These are phyloP conservation scores for Oropetium thomaeum DNA, from an alignment of 176 grass and related monocot genomes.

Conservation along the genomic window DNA sequence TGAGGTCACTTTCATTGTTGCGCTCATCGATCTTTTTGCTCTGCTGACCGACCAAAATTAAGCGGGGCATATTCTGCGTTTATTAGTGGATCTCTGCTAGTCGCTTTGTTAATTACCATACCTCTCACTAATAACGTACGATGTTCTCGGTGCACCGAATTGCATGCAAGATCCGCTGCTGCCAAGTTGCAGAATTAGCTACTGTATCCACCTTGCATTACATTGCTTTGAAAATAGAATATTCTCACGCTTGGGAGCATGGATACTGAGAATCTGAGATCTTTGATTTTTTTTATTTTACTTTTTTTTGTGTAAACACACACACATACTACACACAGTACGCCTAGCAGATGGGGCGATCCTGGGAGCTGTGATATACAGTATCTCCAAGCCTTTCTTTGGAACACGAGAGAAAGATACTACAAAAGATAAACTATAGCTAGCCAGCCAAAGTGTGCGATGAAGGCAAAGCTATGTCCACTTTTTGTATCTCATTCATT, in stretches of 20 bases:
- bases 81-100: slow-evolving; percentile 29
- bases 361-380: neutral
- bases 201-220: neutral
- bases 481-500: slow-evolving; percentile 18
- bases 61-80: slow-evolving; percentile 28
- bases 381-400: slow-evolving; percentile 9
- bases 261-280: slow-evolving; percentile 5
- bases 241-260: neutral
- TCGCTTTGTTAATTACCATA: too few relatives aligned
- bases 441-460: slow-evolving; percentile 28
- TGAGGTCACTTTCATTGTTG: slow-evolving; percentile 30
- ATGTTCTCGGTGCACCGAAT: slow-evolving; percentile 4
- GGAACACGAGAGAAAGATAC: slow-evolving; percentile 22
- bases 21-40: slow-evolving; percentile 37
- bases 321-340: neutral
- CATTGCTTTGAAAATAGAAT: neutral
- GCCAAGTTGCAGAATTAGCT: slow-evolving; percentile 13
- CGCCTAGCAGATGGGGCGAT: neutral
- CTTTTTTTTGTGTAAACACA: too few relatives aligned
- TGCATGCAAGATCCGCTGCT: slow-evolving; percentile 15
- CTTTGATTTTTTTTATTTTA: too few relatives aligned
- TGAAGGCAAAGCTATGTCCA: slow-evolving; percentile 7
- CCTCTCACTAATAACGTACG: slow-evolving; percentile 16
- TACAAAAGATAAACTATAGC: too few relatives aligned
- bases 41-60: slow-evolving; percentile 32